Evolutionary conservation across 441 rosid species (phyloP), one percentile per base, ranked within the genome.

Genomic region (Cnidoscolus chayamansa): DNA sequence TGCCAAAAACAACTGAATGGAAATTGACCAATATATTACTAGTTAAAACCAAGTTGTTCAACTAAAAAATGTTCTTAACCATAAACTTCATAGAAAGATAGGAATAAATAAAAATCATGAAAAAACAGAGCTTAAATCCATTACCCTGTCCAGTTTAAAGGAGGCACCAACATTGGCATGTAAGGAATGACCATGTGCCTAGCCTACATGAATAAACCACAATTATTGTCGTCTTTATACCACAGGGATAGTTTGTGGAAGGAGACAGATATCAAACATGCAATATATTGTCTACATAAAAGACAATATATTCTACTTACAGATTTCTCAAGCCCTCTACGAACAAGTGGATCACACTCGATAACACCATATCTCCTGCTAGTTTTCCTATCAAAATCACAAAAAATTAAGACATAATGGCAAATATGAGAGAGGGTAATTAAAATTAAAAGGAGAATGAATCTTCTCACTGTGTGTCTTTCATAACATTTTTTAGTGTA

Each of bases 91-190:
- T 6, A 40, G 19, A 56, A 60, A 55, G 57, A 69, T 43, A 58
- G 30, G 2, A 70, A 60, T 31, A 60, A 25, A 49, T 3, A 55
- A 57, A 53, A 49, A 25, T 16, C 4, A 48, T 51, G 54, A 67
- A 72, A 74, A 10, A 6, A 40, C 66, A 75, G 65, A 63, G 78
- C 68, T 62, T 61, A n/a, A 51, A 79, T 49, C 11, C n/a, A 86
- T 74, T 91, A 95, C 99, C 97, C 94, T 75, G 84, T 88, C 99
- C 99, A 95, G 75, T 93, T 88, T 81, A 74, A 31, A 19, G 99
- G 98, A 74, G 98, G 97, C 74, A 95, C 81, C 77, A 95, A 72
- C 99, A 95, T 95, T 59, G 99, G 99, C 95, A 95, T 86, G 78
- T 95, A 91, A 76, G 98, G 97, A 77, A 95, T 90, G 81, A 95